Base-by-base conservation (phyloP, 139 green algal species). In the Chlorella sp. region DNA sequence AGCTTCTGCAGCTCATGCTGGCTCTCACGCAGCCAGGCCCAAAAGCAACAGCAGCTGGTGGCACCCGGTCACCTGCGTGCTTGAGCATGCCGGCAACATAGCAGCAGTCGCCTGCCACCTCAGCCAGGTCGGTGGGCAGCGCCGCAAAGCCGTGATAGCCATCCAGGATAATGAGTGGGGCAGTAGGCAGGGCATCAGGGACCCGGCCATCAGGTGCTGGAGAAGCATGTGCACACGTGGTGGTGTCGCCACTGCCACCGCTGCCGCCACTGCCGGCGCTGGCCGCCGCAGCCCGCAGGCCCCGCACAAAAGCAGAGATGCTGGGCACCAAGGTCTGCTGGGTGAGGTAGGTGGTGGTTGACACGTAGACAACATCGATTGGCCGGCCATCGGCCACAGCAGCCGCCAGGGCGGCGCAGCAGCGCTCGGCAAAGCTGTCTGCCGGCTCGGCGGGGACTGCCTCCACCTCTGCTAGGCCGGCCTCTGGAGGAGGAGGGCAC, bases 71-170 rank as follows among this genome's bases (percentile, higher is more conserved):
- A 84, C 73, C 83, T 57, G 78, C 85, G 20, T 88, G 85, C 64
- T 88, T 88, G 7, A 88, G 68, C n/a, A 88, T 34, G 15, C 85
- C 85, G 1, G 41, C 64, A 34, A 86, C 34, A 36, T 81, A 88
- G 78, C 83, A 87, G 62, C 83, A 87, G 69, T 47, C 25, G 13
- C 51, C 34, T 1, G 60, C 83, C 25, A 55, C 83, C 18, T 57
- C 39, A 6, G 25, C 36, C 41, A 88, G 78, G 73, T 67, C 38
- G 2, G 63, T 88, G 73, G 74, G 85, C 64, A 88, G 44, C 25
- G 85, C 85, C 0, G 21, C 51, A 51, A 85, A 88, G 28, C 44
- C 32, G 34, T 88, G 85, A 73, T 85, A 88, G 32, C 65, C 85
- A 64, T 88, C 85, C 13, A 88, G 74, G 13, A 86, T 70, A 23